Conservation (phyloP, 768 basidiomycete species). For the Guyanaporus albipodus region DNA sequence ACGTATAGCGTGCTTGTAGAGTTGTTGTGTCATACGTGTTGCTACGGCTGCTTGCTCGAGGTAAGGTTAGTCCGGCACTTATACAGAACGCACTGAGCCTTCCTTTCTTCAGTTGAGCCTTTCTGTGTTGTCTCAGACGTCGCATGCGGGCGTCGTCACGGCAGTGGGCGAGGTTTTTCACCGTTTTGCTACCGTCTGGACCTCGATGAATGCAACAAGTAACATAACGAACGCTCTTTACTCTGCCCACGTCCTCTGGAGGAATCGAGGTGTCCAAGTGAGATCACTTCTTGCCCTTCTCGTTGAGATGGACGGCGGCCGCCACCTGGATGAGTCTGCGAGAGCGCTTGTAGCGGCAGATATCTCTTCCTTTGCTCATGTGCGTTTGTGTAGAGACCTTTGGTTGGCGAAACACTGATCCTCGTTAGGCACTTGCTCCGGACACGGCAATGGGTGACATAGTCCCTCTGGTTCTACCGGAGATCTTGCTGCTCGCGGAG, state of each 20-base stretch:
- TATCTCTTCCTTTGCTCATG: constrained; percentile 57
- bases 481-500: constrained; percentile 63
- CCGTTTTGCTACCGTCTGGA: constrained; percentile 71
- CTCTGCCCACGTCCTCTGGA: constrained; percentile 59
- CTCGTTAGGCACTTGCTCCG: constrained; percentile 39
- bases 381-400: constrained; percentile 29
- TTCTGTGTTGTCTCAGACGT: constrained; percentile 49
- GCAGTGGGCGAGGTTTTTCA: constrained; percentile 70
- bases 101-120: constrained; percentile 45
- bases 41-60: constrained; percentile 66
- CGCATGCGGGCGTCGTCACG: constrained; percentile 49
- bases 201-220: constrained; percentile 63
- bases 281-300: constrained; percentile 61
- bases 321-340: constrained; percentile 49
- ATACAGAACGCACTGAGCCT: constrained; percentile 6
- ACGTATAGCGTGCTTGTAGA: constrained; percentile 56
- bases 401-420: background rate
- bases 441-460: constrained; percentile 30
- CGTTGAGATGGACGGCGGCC: constrained; percentile 59
- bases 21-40: constrained; percentile 57
- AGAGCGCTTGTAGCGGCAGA: constrained; percentile 61
- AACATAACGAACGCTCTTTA: constrained; percentile 57
- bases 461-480: constrained; percentile 45
- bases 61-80: constrained; percentile 32
- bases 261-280: constrained; percentile 60